Conservation (phyloP, 768 basidiomycete genomes). For the Pleurotus pulmonarius region DNA sequence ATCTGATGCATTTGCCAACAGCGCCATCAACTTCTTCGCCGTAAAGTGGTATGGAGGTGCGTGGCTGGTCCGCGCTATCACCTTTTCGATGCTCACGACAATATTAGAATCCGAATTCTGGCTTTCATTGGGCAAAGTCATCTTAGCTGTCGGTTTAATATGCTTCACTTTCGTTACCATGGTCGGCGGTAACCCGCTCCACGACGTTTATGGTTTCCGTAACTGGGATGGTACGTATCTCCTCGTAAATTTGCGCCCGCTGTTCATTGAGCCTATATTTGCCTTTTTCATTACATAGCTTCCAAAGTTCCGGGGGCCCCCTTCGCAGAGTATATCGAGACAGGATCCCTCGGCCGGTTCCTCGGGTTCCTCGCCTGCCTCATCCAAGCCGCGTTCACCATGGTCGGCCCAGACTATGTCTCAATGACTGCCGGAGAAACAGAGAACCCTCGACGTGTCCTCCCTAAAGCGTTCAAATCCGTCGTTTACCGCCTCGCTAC, state of each 20-base stretch:
- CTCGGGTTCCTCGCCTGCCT: slow-evolving; percentile 62
- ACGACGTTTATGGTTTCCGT: slow-evolving; percentile 53
- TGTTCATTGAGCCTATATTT: neutral
- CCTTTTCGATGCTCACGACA: neutral
- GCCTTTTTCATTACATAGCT: slow-evolving; percentile 21
- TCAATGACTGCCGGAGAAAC: slow-evolving; percentile 71
- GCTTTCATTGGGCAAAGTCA: slow-evolving; percentile 48
- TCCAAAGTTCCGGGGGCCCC: slow-evolving; percentile 45
- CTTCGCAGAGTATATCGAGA: slow-evolving; percentile 52
- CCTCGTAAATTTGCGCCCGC: neutral
- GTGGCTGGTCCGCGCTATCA: slow-evolving; percentile 1
- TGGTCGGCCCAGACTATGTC: slow-evolving; percentile 56
- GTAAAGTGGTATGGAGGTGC: slow-evolving; percentile 47
- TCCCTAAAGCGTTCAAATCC: slow-evolving; percentile 68
- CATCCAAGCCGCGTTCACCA: slow-evolving; percentile 59
- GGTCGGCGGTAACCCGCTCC: slow-evolving; percentile 56
- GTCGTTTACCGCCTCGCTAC: slow-evolving; percentile 77
- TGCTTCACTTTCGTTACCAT: slow-evolving; percentile 55
- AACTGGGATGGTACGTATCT: slow-evolving; percentile 41
- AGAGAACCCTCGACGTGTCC: slow-evolving; percentile 60
- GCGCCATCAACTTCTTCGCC: slow-evolving; percentile 43
- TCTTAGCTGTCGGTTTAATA: slow-evolving; percentile 44
- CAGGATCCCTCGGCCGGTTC: slow-evolving; percentile 54
- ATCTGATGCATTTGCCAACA: slow-evolving; percentile 15
- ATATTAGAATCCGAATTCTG: slow-evolving; percentile 51